Evolutionary conservation across 805 yeast species (phyloP).

Genomic region (Ogataea populi-albae): DNA sequence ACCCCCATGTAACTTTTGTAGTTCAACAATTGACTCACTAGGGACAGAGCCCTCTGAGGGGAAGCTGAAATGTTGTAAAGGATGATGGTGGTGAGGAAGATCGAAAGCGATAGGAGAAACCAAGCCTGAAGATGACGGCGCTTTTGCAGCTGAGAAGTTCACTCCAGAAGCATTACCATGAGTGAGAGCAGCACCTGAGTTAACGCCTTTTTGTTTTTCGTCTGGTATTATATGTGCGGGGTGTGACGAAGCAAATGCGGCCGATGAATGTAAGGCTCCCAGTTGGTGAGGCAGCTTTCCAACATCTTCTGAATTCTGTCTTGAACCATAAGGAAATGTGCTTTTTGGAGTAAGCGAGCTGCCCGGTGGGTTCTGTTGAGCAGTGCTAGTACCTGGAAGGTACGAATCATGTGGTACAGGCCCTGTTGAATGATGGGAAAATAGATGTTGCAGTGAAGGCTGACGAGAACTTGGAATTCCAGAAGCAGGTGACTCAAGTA

Average conservation of each 20-base stretch:
- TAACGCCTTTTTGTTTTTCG: no score
- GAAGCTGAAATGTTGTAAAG: slow-evolving; percentile 18
- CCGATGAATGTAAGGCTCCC: no score
- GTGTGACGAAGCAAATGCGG: no score
- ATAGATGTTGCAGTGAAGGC: slow-evolving; percentile 21
- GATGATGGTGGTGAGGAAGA: slow-evolving; percentile 17
- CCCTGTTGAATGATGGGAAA: slow-evolving; percentile 3
- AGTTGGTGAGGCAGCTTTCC: no score
- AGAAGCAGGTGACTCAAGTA: slow-evolving; percentile 23
- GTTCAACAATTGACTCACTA: no score
- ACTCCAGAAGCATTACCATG: no score
- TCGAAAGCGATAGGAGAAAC: slow-evolving; percentile 22
- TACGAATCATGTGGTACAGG: slow-evolving; percentile 1
- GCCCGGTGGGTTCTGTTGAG: no score
- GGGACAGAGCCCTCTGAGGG: slow-evolving; percentile 25
- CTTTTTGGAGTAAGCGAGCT: slow-evolving; percentile 4
- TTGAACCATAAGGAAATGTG: no score
- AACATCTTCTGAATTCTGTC: no score
- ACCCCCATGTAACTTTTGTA: no score
- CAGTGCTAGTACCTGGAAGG: not conserved
- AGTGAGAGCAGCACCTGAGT: no score
- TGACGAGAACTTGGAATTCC: slow-evolving; percentile 30
- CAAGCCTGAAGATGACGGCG: slow-evolving; percentile 9
- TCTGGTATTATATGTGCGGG: no score
- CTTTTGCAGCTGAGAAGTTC: slow-evolving; percentile 1